These are phyloP conservation scores for Sarocladium strictum DNA, from an alignment of 2,329 filamentous ascomycete species.

Conservation along the genomic window DNA sequence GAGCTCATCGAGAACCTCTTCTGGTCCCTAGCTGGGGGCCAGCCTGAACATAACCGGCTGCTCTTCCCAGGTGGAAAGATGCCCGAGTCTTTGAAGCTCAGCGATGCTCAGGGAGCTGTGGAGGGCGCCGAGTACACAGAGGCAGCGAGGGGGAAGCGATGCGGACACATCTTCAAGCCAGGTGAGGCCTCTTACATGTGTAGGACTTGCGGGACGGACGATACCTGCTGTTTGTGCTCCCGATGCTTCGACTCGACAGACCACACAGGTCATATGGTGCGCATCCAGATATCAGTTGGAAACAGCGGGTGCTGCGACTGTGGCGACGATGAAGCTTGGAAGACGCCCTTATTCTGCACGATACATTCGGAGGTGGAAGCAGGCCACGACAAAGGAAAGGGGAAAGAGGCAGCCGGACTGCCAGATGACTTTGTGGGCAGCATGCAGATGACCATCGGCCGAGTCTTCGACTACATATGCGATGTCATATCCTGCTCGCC, in stretches of 20 bases:
- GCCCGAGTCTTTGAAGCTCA: constrained; percentile 64
- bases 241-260: constrained; percentile 94
- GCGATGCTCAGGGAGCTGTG: constrained; percentile 82
- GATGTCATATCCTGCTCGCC: constrained; percentile 97
- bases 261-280: constrained; percentile 87
- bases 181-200: constrained; percentile 94
- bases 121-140: constrained; percentile 94
- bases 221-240: constrained; percentile 91
- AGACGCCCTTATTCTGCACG: constrained; percentile 78
- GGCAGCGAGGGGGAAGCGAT: constrained; percentile 84
- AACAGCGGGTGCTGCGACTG: constrained; percentile 98
- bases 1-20: constrained; percentile 78
- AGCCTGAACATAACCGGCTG: constrained; percentile 65
- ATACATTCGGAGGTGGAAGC: constrained; percentile 70
- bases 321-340: constrained; percentile 93
- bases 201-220: constrained; percentile 88
- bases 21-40: constrained; percentile 74
- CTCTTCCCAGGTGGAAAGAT: constrained; percentile 77
- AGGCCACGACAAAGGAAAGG: constrained; percentile 54
- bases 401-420: constrained; percentile 50
- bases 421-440: constrained; percentile 70
- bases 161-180: constrained; percentile 93
- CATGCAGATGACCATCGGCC: constrained; percentile 79
- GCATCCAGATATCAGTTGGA: constrained; percentile 79
- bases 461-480: constrained; percentile 88